Percentiles rank a stretch among this genome's conserved stretches.
Evolutionary conservation across 352 stramenopile genomes (phyloP).

Genomic region (Pseudoperonospora humuli): DNA sequence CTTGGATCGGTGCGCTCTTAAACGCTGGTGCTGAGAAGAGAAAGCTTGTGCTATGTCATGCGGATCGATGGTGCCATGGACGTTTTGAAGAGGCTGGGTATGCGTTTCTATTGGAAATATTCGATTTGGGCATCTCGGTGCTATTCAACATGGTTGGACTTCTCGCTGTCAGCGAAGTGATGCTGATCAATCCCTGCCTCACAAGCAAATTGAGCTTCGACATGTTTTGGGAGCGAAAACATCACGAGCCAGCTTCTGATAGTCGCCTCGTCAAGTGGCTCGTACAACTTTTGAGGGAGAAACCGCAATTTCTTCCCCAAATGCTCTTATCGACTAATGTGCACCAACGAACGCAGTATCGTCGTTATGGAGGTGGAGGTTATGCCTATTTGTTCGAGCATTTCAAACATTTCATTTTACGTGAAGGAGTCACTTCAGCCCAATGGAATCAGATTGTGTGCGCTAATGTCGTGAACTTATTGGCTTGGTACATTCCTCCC

Average conservation of each 20-base stretch:
- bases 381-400: slow-evolving; percentile 50
- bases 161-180: slow-evolving; percentile 47
- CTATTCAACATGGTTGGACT: slow-evolving; percentile 63
- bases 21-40: slow-evolving; percentile 26
- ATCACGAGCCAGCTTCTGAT: slow-evolving; percentile 32
- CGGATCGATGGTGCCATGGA: slow-evolving; percentile 50
- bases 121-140: slow-evolving; percentile 32
- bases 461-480: slow-evolving; percentile 35
- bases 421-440: slow-evolving; percentile 21
- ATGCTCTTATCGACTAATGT: slow-evolving; percentile 62
- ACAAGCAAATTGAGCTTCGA: not conserved
- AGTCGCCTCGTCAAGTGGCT: slow-evolving; percentile 35
- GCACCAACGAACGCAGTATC: slow-evolving; percentile 59
- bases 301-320: slow-evolving; percentile 19
- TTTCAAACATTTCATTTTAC: slow-evolving; percentile 38
- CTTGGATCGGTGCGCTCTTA: slow-evolving; percentile 35
- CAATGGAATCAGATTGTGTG: slow-evolving; percentile 41
- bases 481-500: slow-evolving; percentile 59
- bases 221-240: not conserved
- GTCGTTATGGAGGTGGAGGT: slow-evolving; percentile 56
- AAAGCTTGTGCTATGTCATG: slow-evolving; percentile 64
- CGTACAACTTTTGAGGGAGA: slow-evolving; percentile 19
- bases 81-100: not conserved
- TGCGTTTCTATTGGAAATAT: slow-evolving; percentile 36
- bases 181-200: slow-evolving; percentile 30